phyloP scores from a whole-genome alignment of 2,329 filamentous ascomycete species.

The Tricladium varicosporioides region DNA sequence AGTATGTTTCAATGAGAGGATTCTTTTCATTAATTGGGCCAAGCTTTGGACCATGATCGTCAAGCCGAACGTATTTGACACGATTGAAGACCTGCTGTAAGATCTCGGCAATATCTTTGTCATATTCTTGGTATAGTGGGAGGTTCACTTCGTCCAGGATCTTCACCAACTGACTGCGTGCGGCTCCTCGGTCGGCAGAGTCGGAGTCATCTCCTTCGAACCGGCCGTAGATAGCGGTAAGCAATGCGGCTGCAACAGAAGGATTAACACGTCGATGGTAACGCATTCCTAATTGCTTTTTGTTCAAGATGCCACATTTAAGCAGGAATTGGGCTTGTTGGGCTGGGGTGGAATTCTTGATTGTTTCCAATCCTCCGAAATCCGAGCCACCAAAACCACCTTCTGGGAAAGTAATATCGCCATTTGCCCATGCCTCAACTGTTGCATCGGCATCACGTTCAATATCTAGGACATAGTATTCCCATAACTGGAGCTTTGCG shows the following conservation, averaged over 20 bases:
- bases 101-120: slow-evolving; percentile 77
- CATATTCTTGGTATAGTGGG: slow-evolving; percentile 88
- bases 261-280: slow-evolving; percentile 72
- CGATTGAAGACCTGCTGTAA: slow-evolving; percentile 91
- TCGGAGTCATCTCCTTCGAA: slow-evolving; percentile 53
- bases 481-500: slow-evolving; percentile 77
- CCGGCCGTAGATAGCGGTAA: slow-evolving; percentile 67
- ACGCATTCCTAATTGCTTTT: slow-evolving; percentile 74
- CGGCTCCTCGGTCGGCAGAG: slow-evolving; percentile 48
- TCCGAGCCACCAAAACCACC: slow-evolving; percentile 47
- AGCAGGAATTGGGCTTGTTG: slow-evolving; percentile 55
- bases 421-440: slow-evolving; percentile 68
- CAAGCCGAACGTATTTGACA: slow-evolving; percentile 91
- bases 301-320: slow-evolving; percentile 67
- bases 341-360: slow-evolving; percentile 53
- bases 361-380: slow-evolving; percentile 49
- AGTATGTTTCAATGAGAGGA: slow-evolving; percentile 90
- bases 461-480: slow-evolving; percentile 86
- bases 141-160: slow-evolving; percentile 84
- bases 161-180: slow-evolving; percentile 54
- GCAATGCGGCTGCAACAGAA: slow-evolving; percentile 64
- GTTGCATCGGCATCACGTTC: slow-evolving; percentile 68
- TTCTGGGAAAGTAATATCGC: slow-evolving; percentile 53
- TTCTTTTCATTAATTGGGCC: slow-evolving; percentile 74
- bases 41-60: slow-evolving; percentile 83